Percentiles rank a stretch among this genome's conserved stretches.
Conservation (phyloP, 352 stramenopile species). For the Halophytophthora polymorphica region DNA sequence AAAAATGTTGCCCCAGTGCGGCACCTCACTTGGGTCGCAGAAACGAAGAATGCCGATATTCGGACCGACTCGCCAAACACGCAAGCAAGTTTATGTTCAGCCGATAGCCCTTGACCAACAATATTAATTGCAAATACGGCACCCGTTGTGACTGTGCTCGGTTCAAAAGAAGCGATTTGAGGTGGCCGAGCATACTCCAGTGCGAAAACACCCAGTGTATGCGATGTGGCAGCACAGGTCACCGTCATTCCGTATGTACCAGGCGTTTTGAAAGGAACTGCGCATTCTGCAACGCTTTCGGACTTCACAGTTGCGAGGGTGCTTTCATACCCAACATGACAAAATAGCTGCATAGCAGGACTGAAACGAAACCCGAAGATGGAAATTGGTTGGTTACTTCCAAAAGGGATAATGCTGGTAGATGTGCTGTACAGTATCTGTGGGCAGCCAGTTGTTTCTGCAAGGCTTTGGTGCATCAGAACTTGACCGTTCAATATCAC, state of each 20-base stretch:
- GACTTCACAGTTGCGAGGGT: constrained; percentile 19
- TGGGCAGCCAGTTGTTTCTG: constrained; percentile 15
- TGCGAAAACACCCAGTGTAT: constrained; percentile 16
- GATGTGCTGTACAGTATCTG: constrained; percentile 14
- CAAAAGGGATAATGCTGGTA: constrained; percentile 8
- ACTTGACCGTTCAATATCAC: constrained; percentile 13
- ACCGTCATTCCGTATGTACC: constrained; percentile 36
- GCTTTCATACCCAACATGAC: constrained; percentile 10
- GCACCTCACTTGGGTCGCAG: constrained; percentile 22
- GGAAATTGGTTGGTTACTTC: constrained; percentile 14
- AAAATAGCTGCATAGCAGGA: constrained; percentile 23
- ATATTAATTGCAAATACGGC: constrained; percentile 21
- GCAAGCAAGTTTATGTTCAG: constrained; percentile 25
- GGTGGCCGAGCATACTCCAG: constrained; percentile 23
- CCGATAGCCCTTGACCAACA: constrained; percentile 19
- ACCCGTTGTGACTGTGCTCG: constrained; percentile 16
- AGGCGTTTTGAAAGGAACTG: constrained; percentile 22
- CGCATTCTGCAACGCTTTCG: constrained; percentile 22
- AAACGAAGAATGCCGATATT: constrained; percentile 19
- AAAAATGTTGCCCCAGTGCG: constrained; percentile 11
- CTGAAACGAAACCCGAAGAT: constrained; percentile 29
- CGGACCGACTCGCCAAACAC: constrained; percentile 20
- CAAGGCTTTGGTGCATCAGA: constrained; percentile 15
- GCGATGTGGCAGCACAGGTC: constrained; percentile 8
- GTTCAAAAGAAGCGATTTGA: constrained; percentile 14